These are phyloP conservation scores for Pythium utonaiense DNA, from an alignment of 352 stramenopile species.

Conservation along the genomic window DNA sequence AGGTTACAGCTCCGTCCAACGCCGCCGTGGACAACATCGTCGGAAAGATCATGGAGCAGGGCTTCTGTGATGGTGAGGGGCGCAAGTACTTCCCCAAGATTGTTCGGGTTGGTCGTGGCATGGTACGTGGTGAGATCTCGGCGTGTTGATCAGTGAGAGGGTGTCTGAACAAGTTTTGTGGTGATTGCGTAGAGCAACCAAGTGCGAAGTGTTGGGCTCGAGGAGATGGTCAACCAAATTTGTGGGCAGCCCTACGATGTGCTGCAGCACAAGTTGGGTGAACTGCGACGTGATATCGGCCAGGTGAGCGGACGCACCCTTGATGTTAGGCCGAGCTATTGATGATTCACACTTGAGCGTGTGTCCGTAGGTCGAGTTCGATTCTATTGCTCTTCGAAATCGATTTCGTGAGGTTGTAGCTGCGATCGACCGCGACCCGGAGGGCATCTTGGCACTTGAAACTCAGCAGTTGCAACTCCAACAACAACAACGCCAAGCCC, in stretches of 20 bases:
- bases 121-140: slow-evolving; percentile 39
- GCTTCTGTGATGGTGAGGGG: slow-evolving; percentile 93
- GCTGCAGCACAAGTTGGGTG: slow-evolving; percentile 57
- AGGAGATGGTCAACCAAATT: slow-evolving; percentile 85
- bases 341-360: background rate
- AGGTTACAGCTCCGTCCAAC: slow-evolving; percentile 93
- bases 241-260: slow-evolving; percentile 68
- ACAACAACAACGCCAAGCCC: slow-evolving; percentile 34
- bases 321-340: background rate
- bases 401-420: slow-evolving; percentile 66
- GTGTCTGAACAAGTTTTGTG: background rate
- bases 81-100: slow-evolving; percentile 94
- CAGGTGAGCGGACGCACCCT: slow-evolving; percentile 27
- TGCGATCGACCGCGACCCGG: slow-evolving; percentile 66
- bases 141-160: background rate
- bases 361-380: slow-evolving; percentile 53
- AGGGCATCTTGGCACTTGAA: slow-evolving; percentile 36
- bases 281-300: slow-evolving; percentile 46
- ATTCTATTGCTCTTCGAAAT: slow-evolving; percentile 62
- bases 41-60: slow-evolving; percentile 94
- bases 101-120: slow-evolving; percentile 86
- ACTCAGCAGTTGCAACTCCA: slow-evolving; percentile 31
- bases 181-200: slow-evolving; percentile 48
- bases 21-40: slow-evolving; percentile 96
- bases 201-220: slow-evolving; percentile 74